phyloP scores from a whole-genome alignment of 2,329 filamentous ascomycete genomes.

The Aspergillus melleus region DNA sequence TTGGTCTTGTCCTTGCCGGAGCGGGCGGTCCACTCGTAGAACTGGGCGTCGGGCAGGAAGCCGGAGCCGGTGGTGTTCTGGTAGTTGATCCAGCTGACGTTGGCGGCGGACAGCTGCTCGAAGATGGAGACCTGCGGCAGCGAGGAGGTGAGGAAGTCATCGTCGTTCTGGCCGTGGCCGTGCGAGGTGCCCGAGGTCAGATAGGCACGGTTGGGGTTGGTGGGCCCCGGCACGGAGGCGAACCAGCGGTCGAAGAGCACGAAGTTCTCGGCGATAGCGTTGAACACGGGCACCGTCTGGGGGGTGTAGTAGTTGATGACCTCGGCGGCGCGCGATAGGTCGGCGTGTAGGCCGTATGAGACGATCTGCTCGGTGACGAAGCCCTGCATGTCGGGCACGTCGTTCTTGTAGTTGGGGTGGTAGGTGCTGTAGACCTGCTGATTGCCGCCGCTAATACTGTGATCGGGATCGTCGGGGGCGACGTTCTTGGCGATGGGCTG shows the following conservation, averaged over 20 bases:
- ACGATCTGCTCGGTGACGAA: constrained; percentile 46
- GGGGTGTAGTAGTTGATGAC: constrained; percentile 47
- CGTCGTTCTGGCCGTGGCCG: constrained; percentile 41
- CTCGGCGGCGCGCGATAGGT: constrained; percentile 41
- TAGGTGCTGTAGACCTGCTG: constrained; percentile 44
- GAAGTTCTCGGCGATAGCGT: constrained; percentile 44
- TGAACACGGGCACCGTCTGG: constrained; percentile 44
- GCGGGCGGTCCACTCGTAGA: constrained; percentile 45
- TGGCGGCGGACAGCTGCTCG: constrained; percentile 41
- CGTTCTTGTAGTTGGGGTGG: constrained; percentile 29
- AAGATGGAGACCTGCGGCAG: constrained; percentile 43
- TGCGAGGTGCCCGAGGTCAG: constrained; percentile 43
- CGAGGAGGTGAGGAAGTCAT: constrained; percentile 32
- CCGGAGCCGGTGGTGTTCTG: constrained; percentile 44
- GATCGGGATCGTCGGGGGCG: constrained; percentile 46
- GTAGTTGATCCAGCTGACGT: constrained; percentile 51
- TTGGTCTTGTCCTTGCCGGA: constrained; percentile 36
- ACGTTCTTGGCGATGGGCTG: constrained; percentile 39
- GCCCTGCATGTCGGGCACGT: constrained; percentile 38
- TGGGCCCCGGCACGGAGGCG: constrained; percentile 41
- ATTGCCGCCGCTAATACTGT: constrained; percentile 44
- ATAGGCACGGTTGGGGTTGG: constrained; percentile 40
- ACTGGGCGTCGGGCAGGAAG: constrained; percentile 46
- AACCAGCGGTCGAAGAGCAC: constrained; percentile 49
- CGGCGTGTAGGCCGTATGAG: constrained; percentile 32